Evolutionary conservation across 164 flowering plant genomes (phyloP), one percentile per base, ranked within the genome.

Genomic region (Annona squamosa): DNA sequence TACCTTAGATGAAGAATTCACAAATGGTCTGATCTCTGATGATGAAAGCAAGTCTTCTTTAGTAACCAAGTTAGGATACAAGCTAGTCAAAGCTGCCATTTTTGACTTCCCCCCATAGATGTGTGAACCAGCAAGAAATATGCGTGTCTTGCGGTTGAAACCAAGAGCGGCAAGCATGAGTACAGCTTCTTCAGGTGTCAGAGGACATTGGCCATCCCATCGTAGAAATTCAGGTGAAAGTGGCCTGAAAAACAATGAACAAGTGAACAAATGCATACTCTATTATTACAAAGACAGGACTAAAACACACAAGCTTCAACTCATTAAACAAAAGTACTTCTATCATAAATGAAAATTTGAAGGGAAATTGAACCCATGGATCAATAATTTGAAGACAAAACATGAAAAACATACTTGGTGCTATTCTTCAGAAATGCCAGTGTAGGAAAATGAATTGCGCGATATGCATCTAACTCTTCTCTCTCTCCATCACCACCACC

Each of bases 161-260:
- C 99, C 99, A 73, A 96, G 95, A 75, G 89, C 97, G 45, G 97
- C 93, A 70, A 93, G 92, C 97, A 91, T 88, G 73, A 96, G 94
- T 10, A 87, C 91, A 37, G 97, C 88, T 81, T 96, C 99, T 84
- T 96, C 99, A 70, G 99, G 99, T 77, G 96, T 88, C 75, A 96
- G 82, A 65, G 99, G 98, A 74, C 99, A 96, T 71, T 88, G 76
- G 19, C 99, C 99, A 79, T 96, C 99, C 45, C 87, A 76, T 70
- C 94, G 88, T 63, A 96, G 85, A 52, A 19, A 84, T 71, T 73
- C 83, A 74, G 99, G 88, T 75, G 99, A 86, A 76, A 93, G 99
- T 59, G 93, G 74, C 86, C 99, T 95, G 88, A 81, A 71, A 19
- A 71, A 63, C 10, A 66, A 47, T 4, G 9, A 52, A 52, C 59